Base-by-base conservation (phyloP, 306 rosid genomes). In the Vigna trinervia region DNA sequence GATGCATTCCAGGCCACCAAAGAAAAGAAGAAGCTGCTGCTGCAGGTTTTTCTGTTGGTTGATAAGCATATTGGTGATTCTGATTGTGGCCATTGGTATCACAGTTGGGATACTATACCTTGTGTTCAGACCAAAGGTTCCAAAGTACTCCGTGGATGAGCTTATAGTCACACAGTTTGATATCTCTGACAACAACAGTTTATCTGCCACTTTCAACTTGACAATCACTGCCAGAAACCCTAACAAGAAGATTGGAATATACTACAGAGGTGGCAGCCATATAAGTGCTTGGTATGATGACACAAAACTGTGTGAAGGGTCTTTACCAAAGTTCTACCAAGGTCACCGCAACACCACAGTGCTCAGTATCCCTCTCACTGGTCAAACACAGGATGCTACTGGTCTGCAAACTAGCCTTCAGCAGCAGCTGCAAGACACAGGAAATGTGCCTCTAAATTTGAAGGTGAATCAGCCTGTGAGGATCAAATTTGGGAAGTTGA, bases 301-400 rank as follows among this genome's bases (percentile, higher is more conserved):
- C 52, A 89, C 86, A 6, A 73, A 86, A 75, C 77, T 93, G 0
- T 86, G 89, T 45, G 77, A 85, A 66, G 97, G 94, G 30, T 82
- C 92, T 6, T 64, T 93, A 72, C 97, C 97, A 8, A 86, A 76
- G 52, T 93, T 93, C 75, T 93, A 93, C 47, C 96, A 93, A 53
- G 97, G 97, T n/a, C 94, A 90, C 41, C 82, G 66, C 43, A 93
- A 93, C 84, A 88, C 85, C 15, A 93, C 97, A 11, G 81, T 57
- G 75, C 86, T 93, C 22, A 59, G 78, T 30, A 78, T 90, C 19
- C 71, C 84, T 6, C 41, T 93, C 41, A 13, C 78, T 0, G 96
- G 97, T 12, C 78, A 80, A 28, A 80, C 84, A 10, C 84, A 81
- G 5, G 58, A 93, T 80, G 94, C 91, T 5, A 73, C 80, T 5